Percentiles rank a stretch among this genome's conserved stretches.
Evolutionary conservation across 148 eudicot genomes (phyloP).

Genomic region (Nyssa sinensis): DNA sequence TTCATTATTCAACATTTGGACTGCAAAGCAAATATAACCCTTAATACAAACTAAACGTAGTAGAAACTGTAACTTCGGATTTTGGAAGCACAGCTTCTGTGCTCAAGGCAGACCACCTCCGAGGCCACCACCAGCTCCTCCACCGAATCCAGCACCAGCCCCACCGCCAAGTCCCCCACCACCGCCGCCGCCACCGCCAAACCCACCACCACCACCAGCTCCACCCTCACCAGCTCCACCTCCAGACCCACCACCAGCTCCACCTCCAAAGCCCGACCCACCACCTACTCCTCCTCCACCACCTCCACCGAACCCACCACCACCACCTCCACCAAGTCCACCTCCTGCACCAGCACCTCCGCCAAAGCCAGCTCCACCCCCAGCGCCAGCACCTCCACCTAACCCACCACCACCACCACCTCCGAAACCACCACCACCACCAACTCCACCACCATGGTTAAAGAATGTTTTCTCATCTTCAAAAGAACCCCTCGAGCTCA

Average conservation of each 20-base stretch:
- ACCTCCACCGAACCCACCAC: background rate
- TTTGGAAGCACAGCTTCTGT: no score
- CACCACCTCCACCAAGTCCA: background rate
- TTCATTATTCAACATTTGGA: no score
- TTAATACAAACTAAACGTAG: no score
- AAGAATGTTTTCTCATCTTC: slow-evolving; percentile 9
- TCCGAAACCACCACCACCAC: slow-evolving; percentile 17
- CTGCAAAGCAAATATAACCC: no score
- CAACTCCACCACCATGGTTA: slow-evolving; percentile 11
- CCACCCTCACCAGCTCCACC: slow-evolving; percentile 11
- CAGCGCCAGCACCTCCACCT: slow-evolving; percentile 3
- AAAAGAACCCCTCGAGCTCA: slow-evolving; percentile 3
- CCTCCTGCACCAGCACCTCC: slow-evolving; percentile 14
- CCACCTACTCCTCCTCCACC: background rate
- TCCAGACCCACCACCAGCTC: background rate
- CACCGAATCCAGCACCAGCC: background rate
- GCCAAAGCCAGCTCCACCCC: slow-evolving; percentile 16
- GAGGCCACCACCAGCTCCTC: slow-evolving; percentile 7
- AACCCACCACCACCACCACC: slow-evolving; percentile 17
- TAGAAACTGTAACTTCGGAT: no score
- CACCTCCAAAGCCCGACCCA: background rate
- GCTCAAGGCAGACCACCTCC: slow-evolving; percentile 12
- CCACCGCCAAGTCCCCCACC: slow-evolving; percentile 10
- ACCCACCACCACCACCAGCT: slow-evolving; percentile 5
- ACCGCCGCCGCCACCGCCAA: slow-evolving; percentile 13